Conservation (phyloP, 2,329 filamentous ascomycete species). For the Neonectria hederae region DNA sequence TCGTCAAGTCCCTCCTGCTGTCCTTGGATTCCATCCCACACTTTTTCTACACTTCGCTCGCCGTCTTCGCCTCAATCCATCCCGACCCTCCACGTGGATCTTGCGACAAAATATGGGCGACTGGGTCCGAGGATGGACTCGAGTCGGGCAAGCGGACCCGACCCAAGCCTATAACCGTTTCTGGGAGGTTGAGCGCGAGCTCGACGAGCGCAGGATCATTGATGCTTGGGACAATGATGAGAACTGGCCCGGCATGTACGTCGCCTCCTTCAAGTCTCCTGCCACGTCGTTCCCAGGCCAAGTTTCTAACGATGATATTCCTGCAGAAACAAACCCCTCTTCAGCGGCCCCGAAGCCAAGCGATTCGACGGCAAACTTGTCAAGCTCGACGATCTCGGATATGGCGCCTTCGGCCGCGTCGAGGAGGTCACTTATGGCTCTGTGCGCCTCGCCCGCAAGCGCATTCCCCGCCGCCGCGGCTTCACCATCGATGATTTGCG, state of each 20-base stretch:
- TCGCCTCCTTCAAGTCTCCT: background rate
- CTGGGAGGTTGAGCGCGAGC: constrained; percentile 45
- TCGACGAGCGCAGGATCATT: constrained; percentile 44
- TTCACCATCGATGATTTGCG: constrained; percentile 53
- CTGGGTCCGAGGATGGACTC: constrained; percentile 46
- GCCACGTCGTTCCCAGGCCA: background rate
- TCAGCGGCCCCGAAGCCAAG: constrained; percentile 46
- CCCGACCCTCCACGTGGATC: background rate
- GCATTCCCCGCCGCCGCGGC: constrained; percentile 49
- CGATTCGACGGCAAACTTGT: constrained; percentile 47
- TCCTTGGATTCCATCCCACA: background rate
- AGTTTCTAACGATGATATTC: constrained; percentile 12
- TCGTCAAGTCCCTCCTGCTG: background rate
- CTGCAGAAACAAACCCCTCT: constrained; percentile 44
- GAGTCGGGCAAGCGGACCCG: constrained; percentile 42
- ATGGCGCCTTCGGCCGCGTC: constrained; percentile 55
- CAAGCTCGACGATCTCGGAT: constrained; percentile 51
- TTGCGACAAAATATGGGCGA: constrained; percentile 40
- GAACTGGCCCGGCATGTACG: constrained; percentile 48
- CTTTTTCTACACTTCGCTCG: background rate
- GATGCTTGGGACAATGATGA: constrained; percentile 46
- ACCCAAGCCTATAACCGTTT: constrained; percentile 34
- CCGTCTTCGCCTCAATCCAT: background rate
- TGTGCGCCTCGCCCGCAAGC: constrained; percentile 57
- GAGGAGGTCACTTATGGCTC: constrained; percentile 53